Evolutionary conservation across 2,329 filamentous ascomycete genomes (phyloP).

Genomic region (Fusarium irregulare): DNA sequence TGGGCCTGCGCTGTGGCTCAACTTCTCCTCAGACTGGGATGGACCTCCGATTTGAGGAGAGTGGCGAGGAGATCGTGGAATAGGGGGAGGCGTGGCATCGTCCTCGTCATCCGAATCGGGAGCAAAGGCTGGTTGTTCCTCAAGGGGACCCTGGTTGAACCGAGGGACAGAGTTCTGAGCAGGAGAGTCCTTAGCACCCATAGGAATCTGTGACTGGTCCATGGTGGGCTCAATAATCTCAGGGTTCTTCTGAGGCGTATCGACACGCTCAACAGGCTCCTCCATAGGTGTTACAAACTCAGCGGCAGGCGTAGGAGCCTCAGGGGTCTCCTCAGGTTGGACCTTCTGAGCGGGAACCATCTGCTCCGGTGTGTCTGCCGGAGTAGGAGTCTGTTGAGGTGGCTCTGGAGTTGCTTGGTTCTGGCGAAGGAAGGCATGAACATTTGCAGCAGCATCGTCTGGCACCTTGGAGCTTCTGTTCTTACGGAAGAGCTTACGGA

Average conservation of each 20-base stretch:
- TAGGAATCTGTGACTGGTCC: constrained; percentile 36
- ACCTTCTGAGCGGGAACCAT: constrained; percentile 32
- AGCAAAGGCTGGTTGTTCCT: constrained; percentile 86
- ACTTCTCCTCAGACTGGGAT: constrained; percentile 49
- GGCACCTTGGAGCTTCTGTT: constrained; percentile 68
- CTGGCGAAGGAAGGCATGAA: constrained; percentile 62
- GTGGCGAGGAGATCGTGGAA: constrained; percentile 55
- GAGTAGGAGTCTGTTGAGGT: constrained; percentile 21
- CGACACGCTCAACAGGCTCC: constrained; percentile 29
- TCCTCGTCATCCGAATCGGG: constrained; percentile 67
- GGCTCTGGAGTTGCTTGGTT: constrained; percentile 47
- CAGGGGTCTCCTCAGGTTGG: constrained; percentile 16
- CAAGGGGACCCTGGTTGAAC: constrained; percentile 90
- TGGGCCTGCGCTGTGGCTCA: constrained; percentile 49
- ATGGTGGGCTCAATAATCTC: constrained; percentile 39
- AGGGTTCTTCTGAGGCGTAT: constrained; percentile 39
- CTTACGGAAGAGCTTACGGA: constrained; percentile 76
- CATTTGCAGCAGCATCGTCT: constrained; percentile 63
- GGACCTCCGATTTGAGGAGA: constrained; percentile 44
- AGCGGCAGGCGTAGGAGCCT: constrained; percentile 34
- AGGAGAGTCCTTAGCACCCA: constrained; percentile 23
- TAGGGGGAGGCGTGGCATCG: constrained; percentile 65
- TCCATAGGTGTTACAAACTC: constrained; percentile 44
- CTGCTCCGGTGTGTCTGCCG: constrained; percentile 45
- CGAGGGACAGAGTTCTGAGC: constrained; percentile 57